phyloP scores from a whole-genome alignment of 2,329 filamentous ascomycete species.

The Arthrobotrys iridis region DNA sequence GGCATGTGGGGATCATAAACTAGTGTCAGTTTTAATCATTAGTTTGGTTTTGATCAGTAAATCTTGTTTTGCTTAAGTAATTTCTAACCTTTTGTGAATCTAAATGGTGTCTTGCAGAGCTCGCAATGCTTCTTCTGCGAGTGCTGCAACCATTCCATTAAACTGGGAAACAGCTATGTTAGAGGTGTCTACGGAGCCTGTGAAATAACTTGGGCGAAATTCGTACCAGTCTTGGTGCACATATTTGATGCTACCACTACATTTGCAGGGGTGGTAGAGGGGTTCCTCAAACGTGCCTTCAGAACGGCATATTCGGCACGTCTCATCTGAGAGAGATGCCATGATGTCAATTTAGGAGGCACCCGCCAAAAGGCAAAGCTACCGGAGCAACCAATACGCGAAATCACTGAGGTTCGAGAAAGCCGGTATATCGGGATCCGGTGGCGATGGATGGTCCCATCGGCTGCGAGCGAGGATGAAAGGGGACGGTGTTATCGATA shows the following conservation, averaged over 20 bases:
- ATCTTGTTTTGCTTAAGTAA: not conserved
- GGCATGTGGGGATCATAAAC: conserved; percentile 96
- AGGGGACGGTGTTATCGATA: conserved; percentile 17
- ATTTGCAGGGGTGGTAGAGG: conserved; percentile 97
- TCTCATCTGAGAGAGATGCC: conserved; percentile 71
- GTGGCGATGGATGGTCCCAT: conserved; percentile 42
- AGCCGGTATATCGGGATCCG: conserved; percentile 12
- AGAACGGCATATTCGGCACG: conserved; percentile 95
- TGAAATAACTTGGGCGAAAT: not conserved
- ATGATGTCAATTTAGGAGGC: conserved; percentile 32
- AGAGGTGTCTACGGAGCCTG: not conserved
- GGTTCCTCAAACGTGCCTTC: conserved; percentile 84
- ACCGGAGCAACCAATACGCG: not conserved
- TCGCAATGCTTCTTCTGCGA: conserved; percentile 99
- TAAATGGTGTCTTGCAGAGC: conserved; percentile 97
- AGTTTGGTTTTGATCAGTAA: not conserved
- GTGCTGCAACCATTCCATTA: conserved; percentile 99
- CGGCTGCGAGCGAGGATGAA: conserved; percentile 26
- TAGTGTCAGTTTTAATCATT: not conserved
- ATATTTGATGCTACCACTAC: conserved; percentile 97
- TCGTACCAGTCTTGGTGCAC: conserved; percentile 89
- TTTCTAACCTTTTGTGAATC: conserved; percentile 81
- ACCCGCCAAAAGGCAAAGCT: conserved; percentile 10
- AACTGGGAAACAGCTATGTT: conserved; percentile 57
- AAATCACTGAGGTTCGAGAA: conserved; percentile 8